Evolutionary conservation across 306 rosid species (phyloP), one percentile per base, ranked within the genome.

Genomic region (Senna tora): DNA sequence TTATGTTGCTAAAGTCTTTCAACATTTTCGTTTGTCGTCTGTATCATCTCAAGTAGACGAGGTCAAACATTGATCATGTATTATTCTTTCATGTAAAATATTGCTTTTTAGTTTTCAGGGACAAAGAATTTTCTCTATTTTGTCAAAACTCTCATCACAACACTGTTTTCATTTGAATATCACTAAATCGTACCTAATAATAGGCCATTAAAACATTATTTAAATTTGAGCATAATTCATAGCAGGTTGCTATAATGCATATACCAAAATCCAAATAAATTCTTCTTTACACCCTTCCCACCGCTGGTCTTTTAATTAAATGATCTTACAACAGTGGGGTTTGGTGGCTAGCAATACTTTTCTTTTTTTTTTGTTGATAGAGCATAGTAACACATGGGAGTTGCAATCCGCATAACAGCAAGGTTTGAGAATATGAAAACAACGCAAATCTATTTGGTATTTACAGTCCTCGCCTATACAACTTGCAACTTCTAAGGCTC

Each of bases 371-470:
- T n/a, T n/a, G n/a, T n/a, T n/a, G n/a, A n/a, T n/a, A n/a, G n/a
- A n/a, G n/a, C n/a, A n/a, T n/a, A n/a, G n/a, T n/a, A n/a, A n/a
- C n/a, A n/a, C n/a, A n/a, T n/a, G n/a, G 9, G 7, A 1, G 70
- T 52, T 38, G 56, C 71, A 55, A 59, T 59, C 46, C 32, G 55
- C 36, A 47, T 43, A 80, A 53, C 22, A 63, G 62, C 57, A 57
- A 19, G 71, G 61, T 42, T 75, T 46, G 60, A 69, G 41, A 52
- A 65, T 41, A 63, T 10, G 19, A 55, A 77, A 83, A 75, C 72
- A 60, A 75, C 6, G 22, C 32, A 50, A 69, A 61, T 67, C 78
- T 84, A 85, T 90, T 49, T 87, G 87, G 80, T 87, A 85, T 90
- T 50, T 87, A 90, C 96, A 85, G 49, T 55, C 74, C 77, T 69